phyloP scores from a whole-genome alignment of 169 alveolate genomes.

The Plasmodium blacklocki region DNA sequence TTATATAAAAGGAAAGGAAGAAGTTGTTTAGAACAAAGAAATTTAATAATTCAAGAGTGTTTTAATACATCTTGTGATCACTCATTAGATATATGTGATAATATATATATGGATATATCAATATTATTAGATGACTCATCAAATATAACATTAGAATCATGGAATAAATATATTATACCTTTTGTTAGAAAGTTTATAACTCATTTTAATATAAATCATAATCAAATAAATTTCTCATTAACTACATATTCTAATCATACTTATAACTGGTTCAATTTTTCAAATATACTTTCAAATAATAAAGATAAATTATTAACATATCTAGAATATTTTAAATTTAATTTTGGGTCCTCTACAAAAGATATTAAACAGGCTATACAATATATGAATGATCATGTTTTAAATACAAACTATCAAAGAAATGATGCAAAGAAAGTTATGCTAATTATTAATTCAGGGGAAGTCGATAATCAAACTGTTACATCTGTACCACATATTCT shows the following conservation, averaged over 20 bases:
- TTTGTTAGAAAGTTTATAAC: conserved; percentile 29
- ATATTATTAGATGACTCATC: conserved; percentile 49
- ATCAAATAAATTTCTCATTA: conserved; percentile 29
- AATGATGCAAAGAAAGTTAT: conserved; percentile 51
- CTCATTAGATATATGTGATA: conserved; percentile 57
- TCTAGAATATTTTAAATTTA: conserved; percentile 30
- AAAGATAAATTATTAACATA: conserved; percentile 24
- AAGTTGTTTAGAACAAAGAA: conserved; percentile 52
- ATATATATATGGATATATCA: conserved; percentile 20
- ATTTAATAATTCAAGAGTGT: conserved; percentile 26
- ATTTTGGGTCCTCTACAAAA: conserved; percentile 35
- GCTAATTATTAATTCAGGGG: conserved; percentile 16
- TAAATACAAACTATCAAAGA: conserved; percentile 17
- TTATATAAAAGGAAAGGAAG: conserved; percentile 69
- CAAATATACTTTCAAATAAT: conserved; percentile 13
- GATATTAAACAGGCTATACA: conserved; percentile 22
- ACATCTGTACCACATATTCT: not conserved
- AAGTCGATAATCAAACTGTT: not conserved
- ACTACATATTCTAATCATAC: conserved; percentile 22
- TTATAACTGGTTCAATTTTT: conserved; percentile 31
- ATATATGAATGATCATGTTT: conserved; percentile 18
- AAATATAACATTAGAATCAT: conserved; percentile 8
- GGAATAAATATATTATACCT: conserved; percentile 24
- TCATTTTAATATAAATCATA: conserved; percentile 38
- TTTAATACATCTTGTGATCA: conserved; percentile 53